Evolutionary conservation across 192 early-diverging fungal genomes (phyloP).

Genomic region (Linderina pennispora): DNA sequence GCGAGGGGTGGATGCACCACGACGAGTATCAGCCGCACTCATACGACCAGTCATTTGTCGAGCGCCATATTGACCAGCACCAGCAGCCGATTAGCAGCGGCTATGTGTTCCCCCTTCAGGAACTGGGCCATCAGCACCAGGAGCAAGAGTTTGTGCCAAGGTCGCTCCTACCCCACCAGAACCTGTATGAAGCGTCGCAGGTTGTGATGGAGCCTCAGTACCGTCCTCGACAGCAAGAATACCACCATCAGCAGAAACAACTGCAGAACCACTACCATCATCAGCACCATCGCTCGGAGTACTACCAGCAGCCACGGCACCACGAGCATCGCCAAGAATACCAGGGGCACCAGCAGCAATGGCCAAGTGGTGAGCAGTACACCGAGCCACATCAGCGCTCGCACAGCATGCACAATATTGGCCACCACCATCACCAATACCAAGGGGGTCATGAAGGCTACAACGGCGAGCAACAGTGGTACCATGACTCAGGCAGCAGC

Average conservation of each 20-base stretch:
- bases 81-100: not conserved
- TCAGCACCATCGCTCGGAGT: not conserved
- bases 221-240: no score
- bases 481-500: no score
- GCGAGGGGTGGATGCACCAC: slow-evolving; percentile 48
- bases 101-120: not conserved
- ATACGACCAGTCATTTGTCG: slow-evolving; percentile 50
- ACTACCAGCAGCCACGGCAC: not conserved
- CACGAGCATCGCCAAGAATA: not conserved
- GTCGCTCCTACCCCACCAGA: slow-evolving; percentile 18
- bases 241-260: no score
- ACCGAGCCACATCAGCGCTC: not conserved
- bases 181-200: slow-evolving; percentile 43
- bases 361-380: not conserved
- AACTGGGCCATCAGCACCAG: not conserved
- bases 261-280: not conserved
- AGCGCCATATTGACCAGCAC: slow-evolving; percentile 31
- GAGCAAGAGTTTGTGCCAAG: slow-evolving; percentile 10
- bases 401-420: not conserved
- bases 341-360: not conserved
- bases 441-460: not conserved
- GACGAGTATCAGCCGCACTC: slow-evolving; percentile 39
- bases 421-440: not conserved
- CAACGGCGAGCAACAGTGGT: not conserved
- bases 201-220: slow-evolving; percentile 31